Evolutionary conservation across 2,329 filamentous ascomycete species (phyloP), one percentile per base, ranked within the genome.

Genomic region (Botrytis sinoallii): DNA sequence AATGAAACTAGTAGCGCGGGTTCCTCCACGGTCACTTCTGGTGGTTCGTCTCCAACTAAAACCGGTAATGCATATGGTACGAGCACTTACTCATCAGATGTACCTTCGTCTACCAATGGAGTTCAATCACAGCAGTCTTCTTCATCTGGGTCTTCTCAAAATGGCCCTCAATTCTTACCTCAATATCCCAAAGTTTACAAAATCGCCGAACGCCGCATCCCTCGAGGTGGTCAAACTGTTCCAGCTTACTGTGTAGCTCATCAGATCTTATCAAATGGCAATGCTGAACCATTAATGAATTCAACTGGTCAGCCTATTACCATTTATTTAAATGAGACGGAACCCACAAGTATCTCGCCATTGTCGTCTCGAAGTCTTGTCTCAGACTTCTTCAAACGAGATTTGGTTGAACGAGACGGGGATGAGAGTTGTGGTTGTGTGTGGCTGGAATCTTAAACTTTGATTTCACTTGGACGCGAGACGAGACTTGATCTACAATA

Each of bases 171-270:
- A 74, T 76, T 75, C 59, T 73, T 83, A 20, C 75, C 80, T 32
- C 78, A 79, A 4, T 87, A 88, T 76, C 89, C 90, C 1, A 89
- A 87, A 69, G 84, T 88, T 40, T 84, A 92, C 78, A 92, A 92
- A 81, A 85, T 92, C 64, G 88, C 91, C 80, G 90, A 92, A 81
- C 88, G 89, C 70, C 86, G 90, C 38, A 72, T 81, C 42, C 77
- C 80, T 22, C 60, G 70, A 69, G 77, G 77, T 16, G 52, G 44
- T 29, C 72, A 77, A 42, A 73, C 74, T 10, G 79, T 87, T 29
- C 78, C 84, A 69, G 87, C 90, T 1, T 92, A 91, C 80, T 92
- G 90, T 72, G 85, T 91, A 78, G 87, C 91, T 79, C 91, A 91
- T 85, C 84, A 87, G 75, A 84, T 92, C 20, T 82, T 89, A 72